These are phyloP conservation scores for Tetracladium setigerum DNA, from an alignment of 495 filamentous ascomycete species.

Conservation along the genomic window DNA sequence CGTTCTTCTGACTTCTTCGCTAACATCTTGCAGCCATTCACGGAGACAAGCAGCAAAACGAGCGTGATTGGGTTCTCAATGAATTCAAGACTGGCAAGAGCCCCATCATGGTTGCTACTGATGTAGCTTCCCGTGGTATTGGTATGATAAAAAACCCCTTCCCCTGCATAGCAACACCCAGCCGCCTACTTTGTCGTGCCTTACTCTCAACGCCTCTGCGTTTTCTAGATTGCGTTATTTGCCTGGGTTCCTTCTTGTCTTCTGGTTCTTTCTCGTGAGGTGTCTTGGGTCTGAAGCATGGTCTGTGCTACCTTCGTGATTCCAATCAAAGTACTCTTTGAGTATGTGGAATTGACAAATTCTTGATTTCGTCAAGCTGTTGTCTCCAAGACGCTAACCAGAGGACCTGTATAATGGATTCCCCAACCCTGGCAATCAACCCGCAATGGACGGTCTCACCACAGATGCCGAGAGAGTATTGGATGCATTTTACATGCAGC, in stretches of 20 bases:
- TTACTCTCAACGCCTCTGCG: slow-evolving; percentile 79
- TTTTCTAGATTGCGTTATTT: slow-evolving; percentile 71
- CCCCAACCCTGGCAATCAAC: slow-evolving; percentile 37
- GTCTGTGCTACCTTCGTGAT: slow-evolving; percentile 57
- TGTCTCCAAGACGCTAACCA: slow-evolving; percentile 46
- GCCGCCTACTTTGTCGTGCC: slow-evolving; percentile 75
- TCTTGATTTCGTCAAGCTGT: slow-evolving; percentile 61
- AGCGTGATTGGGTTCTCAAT: slow-evolving; percentile 98
- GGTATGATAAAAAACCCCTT: slow-evolving; percentile 78
- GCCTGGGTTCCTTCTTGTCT: slow-evolving; percentile 77
- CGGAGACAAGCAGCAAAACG: slow-evolving; percentile 98
- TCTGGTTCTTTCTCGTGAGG: slow-evolving; percentile 68
- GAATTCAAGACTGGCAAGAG: slow-evolving; percentile 97
- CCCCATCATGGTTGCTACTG: slow-evolving; percentile 96
- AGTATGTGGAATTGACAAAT: slow-evolving; percentile 62
- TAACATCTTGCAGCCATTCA: slow-evolving; percentile 71
- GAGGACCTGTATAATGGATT: slow-evolving; percentile 65
- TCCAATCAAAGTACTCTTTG: slow-evolving; percentile 61
- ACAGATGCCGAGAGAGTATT: slow-evolving; percentile 26
- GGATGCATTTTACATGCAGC: slow-evolving; percentile 25
- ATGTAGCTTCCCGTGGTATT: slow-evolving; percentile 98
- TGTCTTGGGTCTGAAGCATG: slow-evolving; percentile 79
- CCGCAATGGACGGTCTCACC: slow-evolving; percentile 21
- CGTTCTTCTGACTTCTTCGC: slow-evolving; percentile 11
- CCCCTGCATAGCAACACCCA: slow-evolving; percentile 50